phyloP scores from a whole-genome alignment of 805 yeast species.

The Suhomyces prunicola region DNA sequence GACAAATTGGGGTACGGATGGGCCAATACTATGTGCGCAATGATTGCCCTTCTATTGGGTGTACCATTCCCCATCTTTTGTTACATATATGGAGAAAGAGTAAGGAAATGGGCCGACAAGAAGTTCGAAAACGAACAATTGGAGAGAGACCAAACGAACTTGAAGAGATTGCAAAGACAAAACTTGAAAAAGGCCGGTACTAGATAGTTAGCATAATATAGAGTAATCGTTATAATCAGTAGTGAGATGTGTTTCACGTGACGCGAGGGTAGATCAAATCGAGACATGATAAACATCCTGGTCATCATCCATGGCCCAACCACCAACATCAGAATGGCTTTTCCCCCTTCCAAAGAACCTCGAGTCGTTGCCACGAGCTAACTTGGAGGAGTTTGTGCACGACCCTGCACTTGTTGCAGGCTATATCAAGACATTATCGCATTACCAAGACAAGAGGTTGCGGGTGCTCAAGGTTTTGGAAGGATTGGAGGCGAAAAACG shows the following conservation, averaged over 20 bases:
- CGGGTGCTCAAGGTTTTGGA: constrained; percentile 12
- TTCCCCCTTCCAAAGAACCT: constrained; percentile 29
- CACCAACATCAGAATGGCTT: constrained; percentile 6
- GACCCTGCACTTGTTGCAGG: constrained; percentile 32
- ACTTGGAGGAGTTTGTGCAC: constrained; percentile 23
- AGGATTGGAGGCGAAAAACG: constrained; percentile 1
- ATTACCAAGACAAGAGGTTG: constrained; percentile 16
- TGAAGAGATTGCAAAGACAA: constrained; percentile 28
- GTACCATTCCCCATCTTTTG: constrained; percentile 67
- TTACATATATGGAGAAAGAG: constrained; percentile 51
- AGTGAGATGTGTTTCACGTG: background rate
- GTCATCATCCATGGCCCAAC: background rate
- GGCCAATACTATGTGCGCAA: constrained; percentile 65
- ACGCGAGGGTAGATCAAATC: background rate
- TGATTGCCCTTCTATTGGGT: constrained; percentile 55
- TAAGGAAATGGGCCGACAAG: constrained; percentile 57
- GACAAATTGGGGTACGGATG: constrained; percentile 59
- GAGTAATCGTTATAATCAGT: background rate
- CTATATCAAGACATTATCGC: constrained; percentile 23
- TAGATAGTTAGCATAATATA: background rate
- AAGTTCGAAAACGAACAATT: constrained; percentile 48
- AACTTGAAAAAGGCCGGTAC: constrained; percentile 10
- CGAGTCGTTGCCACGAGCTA: constrained; percentile 26
- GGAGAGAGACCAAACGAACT: constrained; percentile 40
- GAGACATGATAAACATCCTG: background rate